Evolutionary conservation across 768 basidiomycete species (phyloP), one percentile per base, ranked within the genome.

Genomic region (Collybia sordida): DNA sequence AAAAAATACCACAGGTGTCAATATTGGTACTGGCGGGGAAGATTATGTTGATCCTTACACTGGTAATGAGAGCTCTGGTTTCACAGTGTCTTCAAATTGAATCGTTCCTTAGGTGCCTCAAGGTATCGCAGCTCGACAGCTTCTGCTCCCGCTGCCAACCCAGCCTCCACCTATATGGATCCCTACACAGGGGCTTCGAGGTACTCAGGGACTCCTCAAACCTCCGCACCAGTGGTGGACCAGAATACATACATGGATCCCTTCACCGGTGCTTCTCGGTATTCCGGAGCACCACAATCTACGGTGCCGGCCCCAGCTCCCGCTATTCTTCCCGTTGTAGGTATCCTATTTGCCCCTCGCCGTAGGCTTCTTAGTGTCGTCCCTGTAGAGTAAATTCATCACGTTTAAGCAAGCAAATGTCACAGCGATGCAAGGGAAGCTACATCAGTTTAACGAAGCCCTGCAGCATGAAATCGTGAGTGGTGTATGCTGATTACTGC

Each of bases 31-130:
- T 3, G 70, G 74, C n/a, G 72, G 65, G 38, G 78, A 75, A 42
- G 79, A 84, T 42, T 92, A 78, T 61, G 80, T 85, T 18, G 96
- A 98, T 63, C 96, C 96, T 4, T 98, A 80, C 67, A 98, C 96
- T 53, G 96, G 95, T 80, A 63, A 53, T 65, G 45, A 12, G 7
- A 34, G 8, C 46, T 35, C 44, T 41, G 46, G 54, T 44, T 4
- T 23, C 35, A 39, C 45, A 24, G 15, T 35, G 45, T 44, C 19
- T 35, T 27, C 49, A 46, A 37, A 47, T 49, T 40, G 47, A 52
- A 43, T 28, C 54, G 48, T 17, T 23, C 22, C 27, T 25, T 41
- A 81, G 86, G 86, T 48, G 78, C 82, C 35, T 85, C 86, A 43
- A 72, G 87, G 53, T 89, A 89, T 59, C 78, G 76, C 45, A 72